Evolutionary conservation across 1,284 basidiomycete genomes (phyloP), one percentile per base, ranked within the genome.

Genomic region (Schizophyllum commune): DNA sequence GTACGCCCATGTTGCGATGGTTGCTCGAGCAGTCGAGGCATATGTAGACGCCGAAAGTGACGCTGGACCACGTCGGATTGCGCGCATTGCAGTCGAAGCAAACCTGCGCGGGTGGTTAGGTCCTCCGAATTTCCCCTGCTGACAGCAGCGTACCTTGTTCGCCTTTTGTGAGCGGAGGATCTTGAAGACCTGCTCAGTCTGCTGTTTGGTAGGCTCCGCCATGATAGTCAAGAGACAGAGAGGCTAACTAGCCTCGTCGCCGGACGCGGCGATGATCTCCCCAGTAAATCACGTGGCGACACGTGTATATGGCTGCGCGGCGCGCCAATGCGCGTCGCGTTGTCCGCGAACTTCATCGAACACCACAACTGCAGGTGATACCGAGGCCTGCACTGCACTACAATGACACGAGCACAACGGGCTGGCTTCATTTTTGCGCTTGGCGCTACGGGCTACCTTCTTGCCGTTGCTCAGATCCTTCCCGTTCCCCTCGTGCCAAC

Each of bases 31-130:
- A 99, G 69, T 99, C 96, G 55, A 99, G 80, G 72, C 96, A 99
- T 71, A 99, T 96, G 76, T 99, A 99, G 55, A 99, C 89, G 58
- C 93, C 96, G 71, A 91, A 99, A 0, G 94, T 96, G 34, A 97
- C 94, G 65, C 92, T 96, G 1, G 95, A 90, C 96, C 96, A 99
- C 56, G 96, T 97, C 60, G 96, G 96, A 78, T 97, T 98, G 71
- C 95, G 91, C 63, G 96, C 95, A 68, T 87, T 84, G 73, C 97
- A 99, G 76, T 99, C 96, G 72, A 98, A 98, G 79, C 96, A 99
- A 69, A 87, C 83, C 96, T 98, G 65, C 62, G 55, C 17, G 56
- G 54, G 27, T 51, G 19, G 20, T 60, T 62, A 63, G 34, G 57
- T 56, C 63, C 61, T 61, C 61, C 55, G 58, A 63, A 58, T 58